Percentiles rank a stretch among this genome's conserved stretches.
phyloP scores from a whole-genome alignment of 495 filamentous ascomycete genomes.

The Aspergillus homomorphus region DNA sequence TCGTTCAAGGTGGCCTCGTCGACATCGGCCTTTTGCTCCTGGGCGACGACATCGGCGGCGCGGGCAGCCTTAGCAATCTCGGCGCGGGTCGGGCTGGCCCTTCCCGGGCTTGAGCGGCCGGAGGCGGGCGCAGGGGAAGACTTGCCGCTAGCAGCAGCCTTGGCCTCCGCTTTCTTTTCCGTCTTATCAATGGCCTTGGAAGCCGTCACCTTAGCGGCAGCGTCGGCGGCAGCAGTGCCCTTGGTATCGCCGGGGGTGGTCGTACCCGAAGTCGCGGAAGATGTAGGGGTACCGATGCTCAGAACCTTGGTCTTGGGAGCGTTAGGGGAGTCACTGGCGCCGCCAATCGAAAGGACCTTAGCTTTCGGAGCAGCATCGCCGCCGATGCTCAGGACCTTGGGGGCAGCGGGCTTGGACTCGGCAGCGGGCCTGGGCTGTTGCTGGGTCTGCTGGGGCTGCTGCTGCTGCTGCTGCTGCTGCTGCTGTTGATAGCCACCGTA shows the following conservation, averaged over 20 bases:
- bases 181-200: conserved; percentile 79
- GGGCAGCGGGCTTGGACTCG: conserved; percentile 35
- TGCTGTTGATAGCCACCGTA: conserved; percentile 28
- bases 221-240: conserved; percentile 46
- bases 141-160: conserved; percentile 58
- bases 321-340: conserved; percentile 40
- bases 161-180: conserved; percentile 51
- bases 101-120: conserved; percentile 68
- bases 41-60: conserved; percentile 77
- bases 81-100: conserved; percentile 47
- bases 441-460: conserved; percentile 55
- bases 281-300: conserved; percentile 56
- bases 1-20: conserved; percentile 89
- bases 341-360: conserved; percentile 68
- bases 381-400: conserved; percentile 19
- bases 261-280: conserved; percentile 37
- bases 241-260: conserved; percentile 54
- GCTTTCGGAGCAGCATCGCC: conserved; percentile 55
- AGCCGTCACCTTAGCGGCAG: conserved; percentile 69
- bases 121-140: conserved; percentile 70
- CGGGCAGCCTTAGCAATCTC: conserved; percentile 55
- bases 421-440: conserved; percentile 32
- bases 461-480: conserved; percentile 38
- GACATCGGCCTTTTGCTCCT: conserved; percentile 84
- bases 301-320: conserved; percentile 65